phyloP scores from a whole-genome alignment of 1,139 yeast genomes.

The Meyerozyma carpophila region DNA sequence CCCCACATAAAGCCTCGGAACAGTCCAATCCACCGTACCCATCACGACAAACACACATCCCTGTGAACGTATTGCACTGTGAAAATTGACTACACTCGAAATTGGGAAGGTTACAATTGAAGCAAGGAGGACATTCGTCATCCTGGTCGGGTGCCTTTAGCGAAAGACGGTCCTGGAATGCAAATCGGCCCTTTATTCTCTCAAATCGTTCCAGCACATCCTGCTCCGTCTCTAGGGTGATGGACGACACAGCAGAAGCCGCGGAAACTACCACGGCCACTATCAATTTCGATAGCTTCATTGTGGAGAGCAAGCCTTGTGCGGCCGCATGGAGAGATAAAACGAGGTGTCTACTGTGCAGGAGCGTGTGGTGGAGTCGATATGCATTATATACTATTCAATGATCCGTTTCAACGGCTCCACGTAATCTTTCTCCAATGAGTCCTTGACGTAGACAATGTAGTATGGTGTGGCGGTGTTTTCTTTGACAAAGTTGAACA shows the following conservation, averaged over 20 bases:
- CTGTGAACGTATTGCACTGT: constrained; percentile 77
- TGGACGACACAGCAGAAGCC: not conserved
- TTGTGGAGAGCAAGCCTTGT: not conserved
- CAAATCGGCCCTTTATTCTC: not conserved
- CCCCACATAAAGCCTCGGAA: constrained; percentile 84
- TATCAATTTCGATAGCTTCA: not conserved
- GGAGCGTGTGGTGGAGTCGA: not conserved
- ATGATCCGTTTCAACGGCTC: constrained; percentile 58
- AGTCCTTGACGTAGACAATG: constrained; percentile 74
- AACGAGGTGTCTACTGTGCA: not conserved
- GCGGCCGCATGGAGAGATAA: not conserved
- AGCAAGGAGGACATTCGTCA: constrained; percentile 75
- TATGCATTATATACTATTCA: not conserved
- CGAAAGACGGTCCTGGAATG: not conserved
- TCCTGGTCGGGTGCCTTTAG: constrained; percentile 8
- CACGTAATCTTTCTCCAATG: constrained; percentile 50
- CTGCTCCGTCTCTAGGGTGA: not conserved
- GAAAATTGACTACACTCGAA: constrained; percentile 90
- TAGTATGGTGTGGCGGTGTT: constrained; percentile 93
- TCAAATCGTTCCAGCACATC: not conserved
- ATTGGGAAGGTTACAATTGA: constrained; percentile 90
- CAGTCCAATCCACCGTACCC: constrained; percentile 97
- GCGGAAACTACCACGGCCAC: not conserved
- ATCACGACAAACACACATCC: constrained; percentile 84
- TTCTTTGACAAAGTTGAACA: constrained; percentile 63